Conservation (phyloP, 2,329 filamentous ascomycete species). For the Geosmithia morbida region DNA sequence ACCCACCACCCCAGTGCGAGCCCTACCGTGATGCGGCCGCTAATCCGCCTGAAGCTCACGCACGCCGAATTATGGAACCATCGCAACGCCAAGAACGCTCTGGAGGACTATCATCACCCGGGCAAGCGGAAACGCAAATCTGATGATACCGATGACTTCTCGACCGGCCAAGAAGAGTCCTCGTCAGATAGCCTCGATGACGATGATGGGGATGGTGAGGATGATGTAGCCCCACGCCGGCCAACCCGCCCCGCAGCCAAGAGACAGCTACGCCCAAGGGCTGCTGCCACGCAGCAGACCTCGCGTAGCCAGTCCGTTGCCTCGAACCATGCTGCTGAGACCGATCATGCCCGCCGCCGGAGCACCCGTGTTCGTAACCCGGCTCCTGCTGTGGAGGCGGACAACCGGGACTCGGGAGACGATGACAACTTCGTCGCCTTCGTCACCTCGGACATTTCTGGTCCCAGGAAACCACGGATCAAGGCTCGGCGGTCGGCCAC, state of each 20-base stretch:
- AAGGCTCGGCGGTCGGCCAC: background rate
- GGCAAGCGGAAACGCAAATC: constrained; percentile 17
- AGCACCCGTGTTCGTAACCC: background rate
- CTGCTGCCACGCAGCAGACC: background rate
- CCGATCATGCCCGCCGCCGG: background rate
- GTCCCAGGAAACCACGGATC: background rate
- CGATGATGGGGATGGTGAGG: constrained; percentile 8
- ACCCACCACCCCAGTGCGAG: background rate
- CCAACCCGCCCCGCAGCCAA: background rate
- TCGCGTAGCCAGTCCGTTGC: background rate
- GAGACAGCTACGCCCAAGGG: background rate
- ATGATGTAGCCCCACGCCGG: constrained; percentile 2
- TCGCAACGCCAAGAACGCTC: constrained; percentile 16
- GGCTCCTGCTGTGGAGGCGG: background rate
- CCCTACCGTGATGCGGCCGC: background rate
- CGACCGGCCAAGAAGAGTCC: constrained; percentile 7
- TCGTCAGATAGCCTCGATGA: constrained; percentile 14
- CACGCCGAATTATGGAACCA: constrained; percentile 13
- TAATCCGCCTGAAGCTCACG: constrained; percentile 12
- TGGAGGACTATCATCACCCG: constrained; percentile 10
- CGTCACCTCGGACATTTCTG: constrained; percentile 17
- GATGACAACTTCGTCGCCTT: constrained; percentile 9
- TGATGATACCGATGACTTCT: constrained; percentile 8
- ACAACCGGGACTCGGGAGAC: background rate
- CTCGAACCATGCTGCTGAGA: background rate